Base-by-base conservation (phyloP, 2,329 filamentous ascomycete species). In the Exophiala xenobiotica region DNA sequence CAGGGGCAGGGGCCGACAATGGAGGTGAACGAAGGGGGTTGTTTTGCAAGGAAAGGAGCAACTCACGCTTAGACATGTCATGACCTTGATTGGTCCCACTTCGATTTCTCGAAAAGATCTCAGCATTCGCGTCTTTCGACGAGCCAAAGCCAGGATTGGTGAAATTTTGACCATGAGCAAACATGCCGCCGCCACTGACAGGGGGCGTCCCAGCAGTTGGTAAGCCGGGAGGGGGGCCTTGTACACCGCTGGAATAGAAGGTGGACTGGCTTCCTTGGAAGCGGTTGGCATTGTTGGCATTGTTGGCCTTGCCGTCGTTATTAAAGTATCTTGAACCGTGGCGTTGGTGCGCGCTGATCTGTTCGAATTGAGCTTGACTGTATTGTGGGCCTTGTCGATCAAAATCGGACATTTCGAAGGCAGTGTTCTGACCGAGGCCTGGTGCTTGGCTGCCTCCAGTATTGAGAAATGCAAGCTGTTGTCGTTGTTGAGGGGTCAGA, bases 1-100 rank as follows among this genome's bases (percentile, higher is more conserved):
- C 86, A 79, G 89, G 85, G 84, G 88, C 86, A 88, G 87, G 87
- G 85, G 86, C 53, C 43, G 49, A 51, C 85, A 77, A 85, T 86
- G 72, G 87, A 88, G 78, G 82, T 85, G 78, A 86, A 78, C 87
- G 88, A 75, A 84, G 79, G 75, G 86, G 87, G 77, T 89, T 88
- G 79, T 91, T 87, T 72, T 88, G 88, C 75, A 87, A 88, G 86
- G 90, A 88, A 83, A 91, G 87, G 80, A 90, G 86, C 80, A 87
- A 96, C 90, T 96, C 90, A 96, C 90, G 90, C 90, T 96, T 96
- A 84, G 85, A 85, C 74, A 85, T 81, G 76, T 95, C 90, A 74
- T 88, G 85, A 70, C 80, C 79, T 73, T 90, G 87, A 70, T 79
- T 81, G 69, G 72, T 69, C 58, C 76, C 70, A 66, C 80, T 80